Conservation (phyloP, 2,329 filamentous ascomycete genomes). For the Penicillium hesseltinei region DNA sequence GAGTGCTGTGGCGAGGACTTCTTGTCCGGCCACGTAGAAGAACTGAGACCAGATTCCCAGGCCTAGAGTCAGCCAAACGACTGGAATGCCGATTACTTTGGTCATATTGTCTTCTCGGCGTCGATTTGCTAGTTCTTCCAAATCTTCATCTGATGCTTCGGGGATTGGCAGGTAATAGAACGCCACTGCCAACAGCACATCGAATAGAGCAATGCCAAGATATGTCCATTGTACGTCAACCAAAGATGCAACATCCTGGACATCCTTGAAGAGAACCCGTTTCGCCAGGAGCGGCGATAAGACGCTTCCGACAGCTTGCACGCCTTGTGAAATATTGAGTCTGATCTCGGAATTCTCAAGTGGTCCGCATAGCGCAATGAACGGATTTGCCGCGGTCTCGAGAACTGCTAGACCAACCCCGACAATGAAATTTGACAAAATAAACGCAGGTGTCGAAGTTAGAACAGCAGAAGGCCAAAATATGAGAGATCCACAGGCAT, state of each 20-base stretch:
- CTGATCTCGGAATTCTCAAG: conserved; percentile 59
- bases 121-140: conserved; percentile 55
- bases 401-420: conserved; percentile 60
- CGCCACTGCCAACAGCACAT: conserved; percentile 56
- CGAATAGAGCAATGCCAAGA: conserved; percentile 62
- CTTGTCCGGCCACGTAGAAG: conserved; percentile 62
- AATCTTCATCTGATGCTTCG: conserved; percentile 60
- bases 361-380: conserved; percentile 62
- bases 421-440: conserved; percentile 63
- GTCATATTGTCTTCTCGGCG: conserved; percentile 50
- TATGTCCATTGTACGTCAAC: conserved; percentile 66
- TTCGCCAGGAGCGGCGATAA: conserved; percentile 60
- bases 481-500: conserved; percentile 59
- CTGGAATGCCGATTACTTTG: conserved; percentile 45
- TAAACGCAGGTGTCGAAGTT: conserved; percentile 59
- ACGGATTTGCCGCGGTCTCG: conserved; percentile 61
- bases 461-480: conserved; percentile 66
- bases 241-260: conserved; percentile 50
- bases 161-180: conserved; percentile 63
- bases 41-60: conserved; percentile 57
- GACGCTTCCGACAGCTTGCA: conserved; percentile 61
- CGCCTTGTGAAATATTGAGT: conserved; percentile 59
- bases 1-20: conserved; percentile 53
- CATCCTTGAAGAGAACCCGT: conserved; percentile 56
- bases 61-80: conserved; percentile 57